phyloP scores from a whole-genome alignment of 2,329 filamentous ascomycete genomes.

The Colletotrichum eremochloae region DNA sequence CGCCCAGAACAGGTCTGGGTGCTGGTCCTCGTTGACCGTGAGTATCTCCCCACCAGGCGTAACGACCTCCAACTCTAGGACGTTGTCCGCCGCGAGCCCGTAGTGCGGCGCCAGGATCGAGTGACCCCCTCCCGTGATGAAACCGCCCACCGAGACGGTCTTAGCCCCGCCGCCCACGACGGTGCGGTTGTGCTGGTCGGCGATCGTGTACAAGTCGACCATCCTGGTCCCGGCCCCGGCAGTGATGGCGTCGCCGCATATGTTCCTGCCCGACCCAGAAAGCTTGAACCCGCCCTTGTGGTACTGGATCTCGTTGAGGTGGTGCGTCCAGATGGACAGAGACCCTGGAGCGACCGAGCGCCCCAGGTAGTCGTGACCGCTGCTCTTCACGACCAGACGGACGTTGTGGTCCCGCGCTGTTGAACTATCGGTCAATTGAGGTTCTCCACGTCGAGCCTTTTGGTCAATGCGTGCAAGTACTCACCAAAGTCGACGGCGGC shows the following conservation, averaged over 20 bases:
- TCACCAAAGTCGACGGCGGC: constrained; percentile 59
- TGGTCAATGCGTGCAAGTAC: not conserved
- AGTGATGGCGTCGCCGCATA: constrained; percentile 61
- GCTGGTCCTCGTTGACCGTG: constrained; percentile 63
- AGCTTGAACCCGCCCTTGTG: constrained; percentile 12
- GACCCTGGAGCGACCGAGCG: constrained; percentile 63
- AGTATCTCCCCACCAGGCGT: constrained; percentile 64
- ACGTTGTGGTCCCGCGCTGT: constrained; percentile 55
- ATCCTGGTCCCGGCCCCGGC: constrained; percentile 67
- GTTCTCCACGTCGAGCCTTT: no score
- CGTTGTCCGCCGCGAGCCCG: constrained; percentile 73
- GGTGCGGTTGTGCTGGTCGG: constrained; percentile 59
- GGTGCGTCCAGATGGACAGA: constrained; percentile 67
- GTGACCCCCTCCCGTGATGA: constrained; percentile 73
- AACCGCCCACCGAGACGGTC: constrained; percentile 72
- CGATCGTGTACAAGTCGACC: constrained; percentile 60
- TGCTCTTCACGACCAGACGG: constrained; percentile 58
- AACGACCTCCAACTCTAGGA: constrained; percentile 70
- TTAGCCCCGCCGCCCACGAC: constrained; percentile 68
- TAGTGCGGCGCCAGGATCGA: constrained; percentile 64
- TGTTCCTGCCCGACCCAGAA: constrained; percentile 1
- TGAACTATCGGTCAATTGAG: constrained; percentile 43
- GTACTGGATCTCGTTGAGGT: constrained; percentile 45
- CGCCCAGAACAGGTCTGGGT: constrained; percentile 75
- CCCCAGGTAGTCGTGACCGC: constrained; percentile 61